Percentiles rank a stretch among this genome's conserved stretches.
Conservation (phyloP, 2,329 filamentous ascomycete species). For the Cladorrhinum sp. region DNA sequence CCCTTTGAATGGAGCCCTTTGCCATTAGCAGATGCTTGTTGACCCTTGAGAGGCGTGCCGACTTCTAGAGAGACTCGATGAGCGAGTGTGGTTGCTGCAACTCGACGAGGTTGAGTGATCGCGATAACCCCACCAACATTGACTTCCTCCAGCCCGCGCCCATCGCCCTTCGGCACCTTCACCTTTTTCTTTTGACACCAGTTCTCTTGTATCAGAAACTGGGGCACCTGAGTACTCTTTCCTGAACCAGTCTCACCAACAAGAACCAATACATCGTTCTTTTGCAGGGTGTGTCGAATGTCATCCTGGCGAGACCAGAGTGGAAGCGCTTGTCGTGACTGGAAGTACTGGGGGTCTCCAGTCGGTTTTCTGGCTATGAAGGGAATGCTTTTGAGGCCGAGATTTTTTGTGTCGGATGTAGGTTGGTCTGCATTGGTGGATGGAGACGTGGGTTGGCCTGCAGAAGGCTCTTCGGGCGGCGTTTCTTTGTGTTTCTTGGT, state of each 20-base stretch:
- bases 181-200: slow-evolving; percentile 70
- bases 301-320: slow-evolving; percentile 73
- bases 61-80: slow-evolving; percentile 80
- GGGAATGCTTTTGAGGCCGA: neutral
- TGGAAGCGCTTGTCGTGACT: slow-evolving; percentile 65
- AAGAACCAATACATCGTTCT: slow-evolving; percentile 74
- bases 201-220: slow-evolving; percentile 74
- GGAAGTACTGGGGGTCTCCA: slow-evolving; percentile 35
- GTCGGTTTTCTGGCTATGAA: neutral
- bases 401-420: neutral
- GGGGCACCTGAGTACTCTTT: slow-evolving; percentile 94
- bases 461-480: neutral
- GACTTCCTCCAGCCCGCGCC: slow-evolving; percentile 40
- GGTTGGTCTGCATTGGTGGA: neutral
- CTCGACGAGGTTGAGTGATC: slow-evolving; percentile 89
- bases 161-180: slow-evolving; percentile 38
- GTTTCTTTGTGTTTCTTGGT: slow-evolving; percentile 4
- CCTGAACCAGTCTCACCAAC: slow-evolving; percentile 94
- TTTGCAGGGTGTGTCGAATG: slow-evolving; percentile 62
- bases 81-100: slow-evolving; percentile 89
- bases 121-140: slow-evolving; percentile 77
- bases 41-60: slow-evolving; percentile 46
- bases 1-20: slow-evolving; percentile 44
- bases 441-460: neutral
- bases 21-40: slow-evolving; percentile 4